These are phyloP conservation scores for Arachis hypogaea DNA, from an alignment of 306 rosid species.

Conservation along the genomic window DNA sequence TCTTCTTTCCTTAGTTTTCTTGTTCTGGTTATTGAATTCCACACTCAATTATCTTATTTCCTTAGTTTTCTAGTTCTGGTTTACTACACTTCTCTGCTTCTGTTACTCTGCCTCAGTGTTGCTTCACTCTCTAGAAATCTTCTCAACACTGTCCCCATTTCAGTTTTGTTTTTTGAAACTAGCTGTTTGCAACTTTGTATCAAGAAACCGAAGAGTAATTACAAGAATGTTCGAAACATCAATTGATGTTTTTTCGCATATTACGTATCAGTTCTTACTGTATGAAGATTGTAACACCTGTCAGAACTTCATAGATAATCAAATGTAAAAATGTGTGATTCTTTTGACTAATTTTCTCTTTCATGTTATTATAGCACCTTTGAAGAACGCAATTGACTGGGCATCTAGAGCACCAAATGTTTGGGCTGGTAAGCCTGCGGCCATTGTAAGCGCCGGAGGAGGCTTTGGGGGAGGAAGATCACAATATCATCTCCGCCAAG, in stretches of 20 bases:
- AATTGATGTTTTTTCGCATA: background rate
- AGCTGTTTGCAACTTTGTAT: background rate
- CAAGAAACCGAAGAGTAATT: background rate
- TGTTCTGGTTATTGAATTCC: too few relatives aligned
- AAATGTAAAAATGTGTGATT: background rate
- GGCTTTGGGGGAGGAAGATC: constrained; percentile 68
- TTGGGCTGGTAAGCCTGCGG: constrained; percentile 85
- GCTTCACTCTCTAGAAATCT: too few relatives aligned
- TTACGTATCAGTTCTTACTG: background rate
- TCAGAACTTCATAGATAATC: background rate
- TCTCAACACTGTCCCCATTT: background rate
- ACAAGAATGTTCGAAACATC: background rate
- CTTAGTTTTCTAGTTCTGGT: too few relatives aligned
- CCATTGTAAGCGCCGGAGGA: constrained; percentile 88
- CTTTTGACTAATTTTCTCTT: background rate
- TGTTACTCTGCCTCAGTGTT: too few relatives aligned
- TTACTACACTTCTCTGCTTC: too few relatives aligned
- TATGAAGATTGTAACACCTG: background rate
- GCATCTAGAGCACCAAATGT: constrained; percentile 69
- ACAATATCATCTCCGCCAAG: constrained; percentile 89
- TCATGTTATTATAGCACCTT: constrained; percentile 31
- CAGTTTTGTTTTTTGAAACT: background rate
- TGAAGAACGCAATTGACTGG: constrained; percentile 49
- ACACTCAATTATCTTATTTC: too few relatives aligned
- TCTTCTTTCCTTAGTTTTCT: too few relatives aligned